A percentile compares a stretch with the other conserved stretches of the same genome.
phyloP scores from a whole-genome alignment of 805 yeast species.

The Yamadazyma insecticola region DNA sequence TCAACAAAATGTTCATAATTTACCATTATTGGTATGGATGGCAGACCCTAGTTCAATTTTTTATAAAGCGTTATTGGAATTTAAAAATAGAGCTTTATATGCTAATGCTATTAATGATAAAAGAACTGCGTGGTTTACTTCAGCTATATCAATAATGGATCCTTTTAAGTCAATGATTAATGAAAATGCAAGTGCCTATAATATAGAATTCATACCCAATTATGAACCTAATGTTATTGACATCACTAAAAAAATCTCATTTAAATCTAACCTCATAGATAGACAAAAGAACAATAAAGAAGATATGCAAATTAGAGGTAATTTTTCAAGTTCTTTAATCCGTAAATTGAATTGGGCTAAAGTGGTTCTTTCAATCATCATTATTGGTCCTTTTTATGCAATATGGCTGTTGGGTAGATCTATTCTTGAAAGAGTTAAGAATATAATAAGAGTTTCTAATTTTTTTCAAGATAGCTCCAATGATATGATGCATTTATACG shows the following conservation, averaged over 20 bases:
- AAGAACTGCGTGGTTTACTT: conserved; percentile 79
- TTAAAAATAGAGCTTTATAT: conserved; percentile 54
- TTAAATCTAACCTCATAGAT: conserved; percentile 4
- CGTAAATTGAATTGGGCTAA: conserved; percentile 46
- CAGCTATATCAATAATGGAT: conserved; percentile 61
- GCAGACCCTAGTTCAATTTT: conserved; percentile 59
- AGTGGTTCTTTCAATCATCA: conserved; percentile 39
- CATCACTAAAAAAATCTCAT: conserved; percentile 38
- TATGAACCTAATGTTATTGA: conserved; percentile 60
- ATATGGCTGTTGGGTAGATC: conserved; percentile 48
- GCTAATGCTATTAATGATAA: conserved; percentile 78
- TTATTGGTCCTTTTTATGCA: conserved; percentile 63
- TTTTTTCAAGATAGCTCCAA: conserved; percentile 26
- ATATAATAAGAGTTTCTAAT: conserved; percentile 21
- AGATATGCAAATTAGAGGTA: conserved; percentile 21
- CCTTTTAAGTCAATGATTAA: conserved; percentile 54
- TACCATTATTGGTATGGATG: conserved; percentile 63
- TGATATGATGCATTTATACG: conserved; percentile 23
- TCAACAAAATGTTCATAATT: too few relatives aligned
- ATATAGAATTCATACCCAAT: conserved; percentile 42
- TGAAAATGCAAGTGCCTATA: conserved; percentile 28
- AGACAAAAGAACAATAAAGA: not conserved
- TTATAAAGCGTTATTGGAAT: conserved; percentile 48
- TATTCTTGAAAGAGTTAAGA: conserved; percentile 30
- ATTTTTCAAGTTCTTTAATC: conserved; percentile 12